A percentile compares a stretch with the other conserved stretches of the same genome.
Evolutionary conservation across 176 grass and related monocot species (phyloP).

Genomic region (Oryza coarctata): DNA sequence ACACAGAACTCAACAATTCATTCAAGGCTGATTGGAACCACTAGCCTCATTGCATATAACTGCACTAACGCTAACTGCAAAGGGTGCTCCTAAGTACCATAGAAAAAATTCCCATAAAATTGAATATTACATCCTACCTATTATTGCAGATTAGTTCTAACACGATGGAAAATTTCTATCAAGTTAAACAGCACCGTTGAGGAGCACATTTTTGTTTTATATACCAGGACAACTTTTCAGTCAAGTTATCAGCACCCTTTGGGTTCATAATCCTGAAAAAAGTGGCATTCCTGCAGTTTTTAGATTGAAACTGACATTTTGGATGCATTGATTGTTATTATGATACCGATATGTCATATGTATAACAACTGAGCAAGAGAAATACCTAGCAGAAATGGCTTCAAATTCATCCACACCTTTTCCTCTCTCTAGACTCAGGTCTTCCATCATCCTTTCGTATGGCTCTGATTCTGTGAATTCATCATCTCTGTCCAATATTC

Average conservation of each 20-base stretch:
- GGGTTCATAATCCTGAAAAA: neutral
- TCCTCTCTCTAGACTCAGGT: constrained; percentile 34
- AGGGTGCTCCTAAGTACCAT: neutral
- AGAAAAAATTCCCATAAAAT: neutral
- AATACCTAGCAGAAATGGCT: constrained; percentile 51
- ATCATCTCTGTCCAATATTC: constrained; percentile 4
- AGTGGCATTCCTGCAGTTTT: neutral
- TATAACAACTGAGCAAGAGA: neutral
- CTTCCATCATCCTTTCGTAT: constrained; percentile 37
- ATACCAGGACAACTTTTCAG: neutral
- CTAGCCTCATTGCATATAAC: neutral
- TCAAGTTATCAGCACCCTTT: neutral
- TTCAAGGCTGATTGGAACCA: neutral
- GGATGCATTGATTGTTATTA: neutral
- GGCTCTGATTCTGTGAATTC: neutral
- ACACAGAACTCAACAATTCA: neutral
- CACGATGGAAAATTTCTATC: neutral
- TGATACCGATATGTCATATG: neutral
- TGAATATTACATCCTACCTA: neutral
- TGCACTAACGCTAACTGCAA: neutral
- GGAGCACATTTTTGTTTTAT: neutral
- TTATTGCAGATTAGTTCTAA: neutral
- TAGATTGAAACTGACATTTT: neutral
- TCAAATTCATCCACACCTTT: constrained; percentile 36
- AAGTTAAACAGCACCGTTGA: neutral